phyloP scores from a whole-genome alignment of 2,329 filamentous ascomycete species.

The Nothomitra cinnamomea region DNA sequence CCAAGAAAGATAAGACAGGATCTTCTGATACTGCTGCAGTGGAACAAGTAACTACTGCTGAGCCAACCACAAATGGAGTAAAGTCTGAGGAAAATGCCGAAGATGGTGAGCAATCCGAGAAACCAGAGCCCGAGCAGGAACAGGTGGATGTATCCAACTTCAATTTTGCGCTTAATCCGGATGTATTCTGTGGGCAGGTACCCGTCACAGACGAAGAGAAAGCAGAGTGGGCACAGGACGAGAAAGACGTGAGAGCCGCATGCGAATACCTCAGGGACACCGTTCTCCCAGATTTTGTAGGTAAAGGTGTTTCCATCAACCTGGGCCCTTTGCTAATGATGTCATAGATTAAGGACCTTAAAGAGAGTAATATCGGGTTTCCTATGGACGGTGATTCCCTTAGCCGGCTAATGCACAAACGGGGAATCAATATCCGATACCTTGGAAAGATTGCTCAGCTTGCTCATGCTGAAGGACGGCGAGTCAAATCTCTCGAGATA shows the following conservation, averaged over 20 bases:
- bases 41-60: no score
- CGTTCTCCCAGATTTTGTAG: slow-evolving; percentile 59
- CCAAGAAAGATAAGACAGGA: slow-evolving; percentile 24
- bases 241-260: slow-evolving; percentile 71
- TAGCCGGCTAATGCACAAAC: slow-evolving; percentile 78
- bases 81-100: not conserved
- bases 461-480: slow-evolving; percentile 47
- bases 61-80: not conserved
- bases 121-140: slow-evolving; percentile 30
- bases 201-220: slow-evolving; percentile 87
- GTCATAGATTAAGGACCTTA: slow-evolving; percentile 52
- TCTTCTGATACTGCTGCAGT: not conserved
- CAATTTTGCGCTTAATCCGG: slow-evolving; percentile 77
- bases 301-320: no score
- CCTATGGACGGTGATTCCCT: slow-evolving; percentile 96
- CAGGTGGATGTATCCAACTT: slow-evolving; percentile 78
- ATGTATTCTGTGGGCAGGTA: slow-evolving; percentile 82
- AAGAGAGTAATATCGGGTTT: slow-evolving; percentile 87
- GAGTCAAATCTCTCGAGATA: slow-evolving; percentile 59
- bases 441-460: slow-evolving; percentile 67
- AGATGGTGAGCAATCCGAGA: slow-evolving; percentile 1
- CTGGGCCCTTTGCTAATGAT: not conserved
- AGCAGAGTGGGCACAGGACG: slow-evolving; percentile 63
- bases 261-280: slow-evolving; percentile 61
- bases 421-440: slow-evolving; percentile 92